Base-by-base conservation (phyloP, 768 basidiomycete species). In the Naganishia antarctica region DNA sequence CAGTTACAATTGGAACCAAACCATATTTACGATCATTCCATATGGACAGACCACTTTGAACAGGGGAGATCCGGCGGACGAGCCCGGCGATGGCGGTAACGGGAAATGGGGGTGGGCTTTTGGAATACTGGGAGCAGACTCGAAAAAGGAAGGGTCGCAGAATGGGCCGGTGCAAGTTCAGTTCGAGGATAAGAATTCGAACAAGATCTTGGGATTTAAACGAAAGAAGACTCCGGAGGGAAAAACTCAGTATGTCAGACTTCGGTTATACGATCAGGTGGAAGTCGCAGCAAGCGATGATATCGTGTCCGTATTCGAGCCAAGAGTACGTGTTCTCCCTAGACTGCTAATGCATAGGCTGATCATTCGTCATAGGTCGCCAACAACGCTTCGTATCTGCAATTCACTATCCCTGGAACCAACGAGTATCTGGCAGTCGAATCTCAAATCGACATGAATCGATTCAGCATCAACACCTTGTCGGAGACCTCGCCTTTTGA, bases 401-500 rank as follows among this genome's bases (percentile, higher is more conserved):
- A 71, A 47, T 66, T 77, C 9, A 47, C 69, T 23, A 62, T 77
- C 7, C 70, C 76, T 3, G 72, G 69, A 4, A 69, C 70, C 40
- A 40, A 51, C 48, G 45, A 61, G 63, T 68, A 23, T 40, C 61
- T 60, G 16, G 59, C 41, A 53, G 68, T 49, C 60, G 47, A 41
- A 37, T 46, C 65, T 26, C 23, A 58, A 26, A 21, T 34, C 18
- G 45, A 58, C 21, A n/a, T 13, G 2, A 64, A 51, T 37, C 31
- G 40, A 18, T 64, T 64, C n/a, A 28, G 29, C 28, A 11, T 59
- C 5, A 26, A 26, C n/a, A 47, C 53, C 11, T 15, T 58, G 8
- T 16, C 23, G 4, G 28, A 25, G 18, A 26, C 29, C n/a, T 63
- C 66, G 26, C 70, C 51, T 23, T 74, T 68, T 57, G 73, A 74